Base-by-base conservation (phyloP, 768 basidiomycete genomes). In the Pisolithus albus region DNA sequence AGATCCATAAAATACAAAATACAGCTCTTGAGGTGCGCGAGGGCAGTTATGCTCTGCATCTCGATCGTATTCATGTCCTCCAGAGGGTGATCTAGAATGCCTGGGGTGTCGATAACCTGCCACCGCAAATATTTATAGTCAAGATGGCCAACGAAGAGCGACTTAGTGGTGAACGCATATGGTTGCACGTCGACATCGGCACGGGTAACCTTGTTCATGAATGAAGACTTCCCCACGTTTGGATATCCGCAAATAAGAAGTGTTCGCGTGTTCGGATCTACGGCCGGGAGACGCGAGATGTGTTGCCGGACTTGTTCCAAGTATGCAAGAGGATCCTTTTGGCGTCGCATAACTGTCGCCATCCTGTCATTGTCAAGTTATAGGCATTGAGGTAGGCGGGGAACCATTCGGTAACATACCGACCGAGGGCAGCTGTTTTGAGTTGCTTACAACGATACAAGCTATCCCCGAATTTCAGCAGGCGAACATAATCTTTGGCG, bases 41-140 rank as follows among this genome's bases (percentile, higher is more conserved):
- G 75, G 13, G 96, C 96, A 36, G 95, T 98, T 66, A 96, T 96
- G 61, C 91, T 94, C 76, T 99, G 96, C 95, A 98, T 99, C 74
- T 99, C 96, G 61, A 99, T 99, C 53, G 94, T 98, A 77, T 98
- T 98, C 96, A 99, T 98, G 47, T 99, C 96, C 70, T 99, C 95
- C 30, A 98, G 77, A 2, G 95, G 94, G 68, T 98, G 96, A 66
- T 99, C 96, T 58, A 99, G 79, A 53, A 99, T 86, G 53, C 96
- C 96, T 2, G 96, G 96, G 38, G 96, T 99, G 76, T 99, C 96
- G 62, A 99, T 97, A 47, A 99, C 95, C 69, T 99, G 96, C 96
- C 96, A 99, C 55, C 96, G 84, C 60, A 99, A 79, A 74, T 99
- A 99, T 65, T 93, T 95, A 77, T 99, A 97, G 70, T 99, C 96